Conservation (phyloP, 768 basidiomycete genomes). For the Collybia sordida region DNA sequence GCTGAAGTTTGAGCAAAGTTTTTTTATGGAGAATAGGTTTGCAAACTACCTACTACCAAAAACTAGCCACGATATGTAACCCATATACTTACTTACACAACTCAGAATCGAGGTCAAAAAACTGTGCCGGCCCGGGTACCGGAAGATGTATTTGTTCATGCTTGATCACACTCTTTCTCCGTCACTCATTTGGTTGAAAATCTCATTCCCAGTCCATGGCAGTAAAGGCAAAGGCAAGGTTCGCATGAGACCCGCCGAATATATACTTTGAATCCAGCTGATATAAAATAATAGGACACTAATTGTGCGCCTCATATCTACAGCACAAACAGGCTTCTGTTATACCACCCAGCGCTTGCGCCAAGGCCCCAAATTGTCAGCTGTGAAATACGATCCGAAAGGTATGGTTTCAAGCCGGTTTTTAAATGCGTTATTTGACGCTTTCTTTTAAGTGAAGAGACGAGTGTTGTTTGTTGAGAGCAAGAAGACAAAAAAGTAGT, state of each 20-base stretch:
- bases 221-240: slow-evolving; percentile 66
- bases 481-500: slow-evolving; percentile 65
- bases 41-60: too few relatives aligned
- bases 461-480: slow-evolving; percentile 80
- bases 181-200: too few relatives aligned
- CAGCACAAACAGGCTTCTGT: slow-evolving; percentile 90
- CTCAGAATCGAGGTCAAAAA: not conserved
- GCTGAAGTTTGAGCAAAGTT: too few relatives aligned
- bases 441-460: slow-evolving; percentile 49
- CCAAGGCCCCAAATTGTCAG: slow-evolving; percentile 73
- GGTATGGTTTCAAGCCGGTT: slow-evolving; percentile 47
- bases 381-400: slow-evolving; percentile 90
- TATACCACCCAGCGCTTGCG: slow-evolving; percentile 82
- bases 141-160: too few relatives aligned
- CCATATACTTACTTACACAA: too few relatives aligned
- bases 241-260: slow-evolving; percentile 1
- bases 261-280: not conserved
- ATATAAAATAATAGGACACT: slow-evolving; percentile 57
- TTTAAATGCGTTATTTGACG: not conserved
- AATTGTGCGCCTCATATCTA: slow-evolving; percentile 86
- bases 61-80: too few relatives aligned
- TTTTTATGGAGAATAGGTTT: too few relatives aligned
- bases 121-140: too few relatives aligned
- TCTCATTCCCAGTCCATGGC: slow-evolving; percentile 43
- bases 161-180: too few relatives aligned